phyloP scores from a whole-genome alignment of 208 protist species.

The Leishmania turanica region DNA sequence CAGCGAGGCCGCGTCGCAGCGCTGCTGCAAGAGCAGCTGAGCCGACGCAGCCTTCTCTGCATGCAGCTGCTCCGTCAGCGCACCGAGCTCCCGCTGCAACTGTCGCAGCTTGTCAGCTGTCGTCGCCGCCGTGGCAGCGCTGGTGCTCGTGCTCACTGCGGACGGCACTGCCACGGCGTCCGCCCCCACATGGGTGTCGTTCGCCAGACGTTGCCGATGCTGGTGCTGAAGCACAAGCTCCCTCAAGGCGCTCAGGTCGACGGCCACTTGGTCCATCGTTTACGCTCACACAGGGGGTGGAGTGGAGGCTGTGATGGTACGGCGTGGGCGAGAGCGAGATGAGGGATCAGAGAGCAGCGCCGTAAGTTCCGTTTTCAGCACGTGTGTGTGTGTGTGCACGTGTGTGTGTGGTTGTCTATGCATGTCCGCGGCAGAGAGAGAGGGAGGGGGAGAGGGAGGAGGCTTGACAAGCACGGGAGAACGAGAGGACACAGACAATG shows the following conservation, averaged over 20 bases:
- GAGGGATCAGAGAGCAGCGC: background rate
- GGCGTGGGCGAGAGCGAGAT: background rate
- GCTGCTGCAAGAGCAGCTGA: constrained; percentile 36
- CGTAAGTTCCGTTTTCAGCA: background rate
- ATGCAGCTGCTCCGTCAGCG: constrained; percentile 31
- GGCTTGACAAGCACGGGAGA: background rate
- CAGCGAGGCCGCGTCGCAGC: constrained; percentile 19
- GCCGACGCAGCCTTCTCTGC: constrained; percentile 15
- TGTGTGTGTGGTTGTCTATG: constrained; percentile 4
- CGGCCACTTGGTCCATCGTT: background rate
- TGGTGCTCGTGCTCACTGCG: background rate
- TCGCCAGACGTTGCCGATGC: constrained; percentile 3
- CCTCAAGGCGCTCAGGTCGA: constrained; percentile 6
- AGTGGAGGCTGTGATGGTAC: background rate
- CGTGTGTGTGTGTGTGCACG: constrained; percentile 1
- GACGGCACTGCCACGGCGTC: background rate
- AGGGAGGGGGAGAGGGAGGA: background rate
- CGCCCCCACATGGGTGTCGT: background rate
- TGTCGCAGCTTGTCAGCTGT: constrained; percentile 1
- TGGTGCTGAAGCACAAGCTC: constrained; percentile 13
- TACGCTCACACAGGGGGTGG: background rate
- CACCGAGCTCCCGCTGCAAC: constrained; percentile 24
- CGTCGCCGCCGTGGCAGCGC: background rate
- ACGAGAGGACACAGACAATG: background rate
- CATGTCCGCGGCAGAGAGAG: background rate